Base-by-base conservation (phyloP, 345 rosid genomes). In the Linum lewisii region DNA sequence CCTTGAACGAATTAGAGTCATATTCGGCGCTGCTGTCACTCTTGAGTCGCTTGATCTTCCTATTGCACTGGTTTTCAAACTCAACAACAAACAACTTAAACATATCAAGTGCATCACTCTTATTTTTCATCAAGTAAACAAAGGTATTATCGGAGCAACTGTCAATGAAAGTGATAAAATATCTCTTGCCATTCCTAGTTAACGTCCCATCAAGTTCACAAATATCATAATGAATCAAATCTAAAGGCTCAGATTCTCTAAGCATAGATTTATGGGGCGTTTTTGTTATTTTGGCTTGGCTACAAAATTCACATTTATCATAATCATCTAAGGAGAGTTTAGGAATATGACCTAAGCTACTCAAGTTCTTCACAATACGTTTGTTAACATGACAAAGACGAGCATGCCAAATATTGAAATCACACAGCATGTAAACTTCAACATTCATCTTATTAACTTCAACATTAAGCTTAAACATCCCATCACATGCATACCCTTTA, bases 161-260 rank as follows among this genome's bases (percentile, higher is more conserved):
- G 37, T 59, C 23, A 16, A 59, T 59, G 44, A 59, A 59, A 1
- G 9, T 21, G 6, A 59, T 59, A 24, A 42, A 59, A 16, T 59
- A 59, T n/a, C 51, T n/a, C 10, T 59, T n/a, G 34, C 51, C 62
- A 21, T 24, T 38, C 16, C 24, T 59, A 36, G 51, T 59, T 20
- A 59, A 24, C 9, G 22, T 21, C 20, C 51, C 51, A 37, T 59
- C 15, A 7, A 37, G 44, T 59, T 59, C 51, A 59, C 51, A 59
- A 21, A 59, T 59, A 44, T 59, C 51, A n/a, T 1, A 59, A 59
- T 37, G 51, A 7, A 37, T 38, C 23, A 59, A n/a, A 8, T 59
- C 3, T n/a, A 59, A 22, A 5, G 24, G 24, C 21, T 37, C 26
- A 6, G 51, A 21, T 16, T 36, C 24, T 36, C 62, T 21, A n/a